Conservation (phyloP, 305 asterid species). For the Fraxinus paxiana region DNA sequence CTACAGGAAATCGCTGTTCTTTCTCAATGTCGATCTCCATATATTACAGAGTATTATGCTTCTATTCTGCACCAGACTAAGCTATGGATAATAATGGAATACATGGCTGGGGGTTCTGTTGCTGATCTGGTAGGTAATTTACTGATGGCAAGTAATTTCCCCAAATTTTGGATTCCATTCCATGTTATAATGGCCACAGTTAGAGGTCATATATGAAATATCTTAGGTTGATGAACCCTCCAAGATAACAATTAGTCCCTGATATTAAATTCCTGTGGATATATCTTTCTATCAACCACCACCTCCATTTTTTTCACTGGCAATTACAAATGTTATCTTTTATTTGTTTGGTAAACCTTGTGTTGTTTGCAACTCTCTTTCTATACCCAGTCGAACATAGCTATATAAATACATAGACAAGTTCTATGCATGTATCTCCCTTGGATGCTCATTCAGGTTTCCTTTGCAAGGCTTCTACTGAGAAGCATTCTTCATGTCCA, state of each 20-base stretch:
- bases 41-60: conserved; percentile 87
- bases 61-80: conserved; percentile 75
- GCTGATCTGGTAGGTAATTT: conserved; percentile 75
- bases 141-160: background rate
- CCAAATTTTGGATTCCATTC: conserved; percentile 3
- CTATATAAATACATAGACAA: background rate
- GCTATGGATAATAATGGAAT: conserved; percentile 95
- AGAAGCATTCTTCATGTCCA: background rate
- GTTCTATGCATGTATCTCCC: conserved; percentile 12
- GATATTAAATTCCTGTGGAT: background rate
- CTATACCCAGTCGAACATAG: background rate
- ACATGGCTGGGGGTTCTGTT: conserved; percentile 99
- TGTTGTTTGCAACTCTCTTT: background rate
- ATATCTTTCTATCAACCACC: conserved; percentile 7
- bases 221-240: conserved; percentile 5
- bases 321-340: background rate
- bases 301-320: conserved; percentile 6
- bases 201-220: conserved; percentile 8
- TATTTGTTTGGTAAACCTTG: background rate
- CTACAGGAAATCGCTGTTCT: conserved; percentile 88
- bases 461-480: conserved; percentile 1
- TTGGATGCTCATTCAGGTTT: conserved; percentile 8
- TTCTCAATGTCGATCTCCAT: conserved; percentile 84
- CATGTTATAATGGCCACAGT: background rate
- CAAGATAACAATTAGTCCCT: conserved; percentile 4